Base-by-base conservation (phyloP, 1,139 yeast genomes). In the Candida gigantensis region DNA sequence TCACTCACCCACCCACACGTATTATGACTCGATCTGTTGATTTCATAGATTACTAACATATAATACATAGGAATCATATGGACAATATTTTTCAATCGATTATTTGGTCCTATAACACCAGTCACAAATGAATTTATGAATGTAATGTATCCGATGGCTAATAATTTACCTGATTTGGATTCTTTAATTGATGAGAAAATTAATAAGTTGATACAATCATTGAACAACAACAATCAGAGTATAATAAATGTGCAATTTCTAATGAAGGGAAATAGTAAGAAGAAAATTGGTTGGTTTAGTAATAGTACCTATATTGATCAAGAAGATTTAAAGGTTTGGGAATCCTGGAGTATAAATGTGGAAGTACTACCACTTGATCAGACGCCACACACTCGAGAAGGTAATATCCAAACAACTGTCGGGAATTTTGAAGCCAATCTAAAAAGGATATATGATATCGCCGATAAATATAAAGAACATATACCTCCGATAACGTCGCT, bases 401-500 rank as follows among this genome's bases (percentile, higher is more conserved):
- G 14, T 5, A 49, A 47, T 33, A 45, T 61, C n/a, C 47, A 51
- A 25, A 23, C 48, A 13, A 65, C 74, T 0, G 50, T 61, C 4
- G 49, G 52, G 14, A 67, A 68, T 40, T 72, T 80, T 44, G 74
- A 70, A 44, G 52, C 56, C 12, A 67, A 66, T 28, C 42, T 85
- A 35, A 48, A 65, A 37, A 60, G 67, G 38, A 74, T 85, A 12
- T 62, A 79, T 29, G 72, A 70, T 16, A 58, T 65, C 16, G 78
- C 71, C 11, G 85, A 83, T 49, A 50, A 56, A 4, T 70, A 81
- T 49, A 81, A 77, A 49, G 76, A 69, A 35, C 89, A 83, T 47
- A 79, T 85, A 3, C 95, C 95, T 2, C 85, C 87, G 1, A 82
- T 85, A 14, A 78, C 84, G 5, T 74, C 85, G 2, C 64, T 81